These are phyloP conservation scores for Cyclotella atomus DNA, from an alignment of 108 stramenopile genomes.

Conservation along the genomic window DNA sequence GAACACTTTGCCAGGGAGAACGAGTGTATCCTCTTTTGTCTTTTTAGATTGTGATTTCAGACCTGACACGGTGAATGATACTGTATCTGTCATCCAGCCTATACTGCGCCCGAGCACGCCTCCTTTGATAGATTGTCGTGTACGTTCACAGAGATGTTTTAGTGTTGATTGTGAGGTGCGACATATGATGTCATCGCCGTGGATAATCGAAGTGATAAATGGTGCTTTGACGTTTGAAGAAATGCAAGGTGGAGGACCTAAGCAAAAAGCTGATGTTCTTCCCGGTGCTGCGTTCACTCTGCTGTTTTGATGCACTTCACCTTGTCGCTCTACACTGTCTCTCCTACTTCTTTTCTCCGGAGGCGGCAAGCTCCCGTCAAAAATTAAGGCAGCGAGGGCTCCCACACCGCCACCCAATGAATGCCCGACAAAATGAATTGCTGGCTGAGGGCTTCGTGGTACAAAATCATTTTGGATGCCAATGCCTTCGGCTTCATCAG, in stretches of 20 bases:
- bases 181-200: conserved; percentile 84
- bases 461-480: background rate
- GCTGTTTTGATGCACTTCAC: background rate
- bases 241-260: conserved; percentile 81
- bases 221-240: conserved; percentile 71
- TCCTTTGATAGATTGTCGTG: conserved; percentile 49
- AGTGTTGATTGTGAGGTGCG: conserved; percentile 64
- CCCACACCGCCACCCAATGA: conserved; percentile 80
- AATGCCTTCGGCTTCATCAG: background rate
- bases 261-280: conserved; percentile 67
- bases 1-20: conserved; percentile 76
- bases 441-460: conserved; percentile 32
- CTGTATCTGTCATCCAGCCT: conserved; percentile 76
- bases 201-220: conserved; percentile 73
- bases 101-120: conserved; percentile 54
- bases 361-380: conserved; percentile 75
- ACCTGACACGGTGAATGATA: conserved; percentile 73
- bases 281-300: conserved; percentile 49
- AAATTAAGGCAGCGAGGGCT: conserved; percentile 69
- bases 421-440: conserved; percentile 84
- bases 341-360: conserved; percentile 29
- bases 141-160: conserved; percentile 59
- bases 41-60: conserved; percentile 72
- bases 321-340: background rate
- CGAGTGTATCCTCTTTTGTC: conserved; percentile 61